Base-by-base conservation (phyloP, 768 basidiomycete genomes). In the Suillus americanus region DNA sequence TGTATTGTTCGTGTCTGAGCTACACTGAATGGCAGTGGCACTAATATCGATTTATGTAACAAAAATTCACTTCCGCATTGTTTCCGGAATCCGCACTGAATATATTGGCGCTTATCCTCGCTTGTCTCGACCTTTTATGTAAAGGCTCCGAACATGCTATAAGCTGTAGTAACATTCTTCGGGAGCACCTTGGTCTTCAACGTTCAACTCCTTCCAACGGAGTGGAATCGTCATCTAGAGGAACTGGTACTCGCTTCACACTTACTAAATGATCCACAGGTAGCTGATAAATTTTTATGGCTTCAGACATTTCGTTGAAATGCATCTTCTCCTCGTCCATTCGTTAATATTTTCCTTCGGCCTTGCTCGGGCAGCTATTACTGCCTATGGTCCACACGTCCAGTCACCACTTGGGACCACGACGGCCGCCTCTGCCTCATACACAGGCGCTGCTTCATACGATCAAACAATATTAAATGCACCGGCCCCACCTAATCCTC, bases 361-460 rank as follows among this genome's bases (percentile, higher is more conserved):
- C 20, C 30, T 66, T 14, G 67, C 45, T 12, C 50, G 33, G 33
- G 72, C 69, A 28, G 61, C 65, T 35, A 64, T 74, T 30, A 72
- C 66, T 16, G 66, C 66, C 40, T 71, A 76, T 51, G 63, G 66
- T n/a, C 72, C 67, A 35, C 70, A 75, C 14, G 68, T 63, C n/a
- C 74, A 72, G 60, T 63, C 63, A 43, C 66, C 72, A 20, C 43
- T 68, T n/a, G 70, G 75, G 10, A 74, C 77, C 16, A 72, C 68
- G 4, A 72, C 77, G n/a, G 80, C 79, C 9, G 62, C 74, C 3
- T 73, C 79, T 30, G 77, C 82, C 5, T 74, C 69, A 10, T 86
- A 83, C 65, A 86, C 81, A 0, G 77, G 79, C 2, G 70, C 77
- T 5, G 81, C 85, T 4, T 83, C 84, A 0, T 87, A 87, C 71